Conservation (phyloP, 768 basidiomycete genomes). For the Fomitopsis serialis region DNA sequence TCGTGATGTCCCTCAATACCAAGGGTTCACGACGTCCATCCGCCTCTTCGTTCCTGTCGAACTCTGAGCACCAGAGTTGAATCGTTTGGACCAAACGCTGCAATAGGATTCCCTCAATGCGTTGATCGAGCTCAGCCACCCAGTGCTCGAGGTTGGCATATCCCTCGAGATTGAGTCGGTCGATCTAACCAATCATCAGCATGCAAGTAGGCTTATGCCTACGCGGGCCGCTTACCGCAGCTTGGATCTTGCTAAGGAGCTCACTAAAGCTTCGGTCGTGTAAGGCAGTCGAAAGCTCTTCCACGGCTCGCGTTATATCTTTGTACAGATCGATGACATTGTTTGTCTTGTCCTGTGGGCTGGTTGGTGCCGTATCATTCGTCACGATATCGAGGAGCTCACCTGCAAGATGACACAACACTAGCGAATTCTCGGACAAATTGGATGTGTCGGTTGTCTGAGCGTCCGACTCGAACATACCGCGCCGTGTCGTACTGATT, state of each 20-base stretch:
- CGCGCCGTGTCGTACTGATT: conserved; percentile 86
- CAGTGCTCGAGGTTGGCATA: conserved; percentile 70
- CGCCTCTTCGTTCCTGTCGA: conserved; percentile 69
- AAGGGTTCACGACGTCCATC: conserved; percentile 51
- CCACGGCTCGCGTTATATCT: conserved; percentile 78
- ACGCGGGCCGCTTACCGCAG: conserved; percentile 50
- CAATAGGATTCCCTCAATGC: conserved; percentile 77
- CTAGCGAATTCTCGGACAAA: conserved; percentile 96
- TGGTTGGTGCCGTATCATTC: not conserved
- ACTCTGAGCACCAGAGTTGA: conserved; percentile 84
- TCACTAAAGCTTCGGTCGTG: conserved; percentile 78
- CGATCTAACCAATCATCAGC: conserved; percentile 52
- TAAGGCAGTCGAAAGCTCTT: conserved; percentile 89
- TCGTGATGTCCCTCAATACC: conserved; percentile 30
- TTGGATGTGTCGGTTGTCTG: conserved; percentile 86
- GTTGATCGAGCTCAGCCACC: conserved; percentile 53
- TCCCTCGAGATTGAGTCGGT: conserved; percentile 91
- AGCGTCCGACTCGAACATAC: conserved; percentile 70
- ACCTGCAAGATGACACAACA: conserved; percentile 86
- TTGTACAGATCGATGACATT: conserved; percentile 87
- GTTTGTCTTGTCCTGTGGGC: conserved; percentile 83
- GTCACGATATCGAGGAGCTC: conserved; percentile 2
- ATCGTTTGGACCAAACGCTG: conserved; percentile 74
- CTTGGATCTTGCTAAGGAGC: conserved; percentile 74
- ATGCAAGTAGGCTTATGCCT: not conserved